A percentile compares a stretch with the other conserved stretches of the same genome.
These are phyloP conservation scores for Macadamia tetraphylla DNA, from an alignment of 164 flowering plant species.

Conservation along the genomic window DNA sequence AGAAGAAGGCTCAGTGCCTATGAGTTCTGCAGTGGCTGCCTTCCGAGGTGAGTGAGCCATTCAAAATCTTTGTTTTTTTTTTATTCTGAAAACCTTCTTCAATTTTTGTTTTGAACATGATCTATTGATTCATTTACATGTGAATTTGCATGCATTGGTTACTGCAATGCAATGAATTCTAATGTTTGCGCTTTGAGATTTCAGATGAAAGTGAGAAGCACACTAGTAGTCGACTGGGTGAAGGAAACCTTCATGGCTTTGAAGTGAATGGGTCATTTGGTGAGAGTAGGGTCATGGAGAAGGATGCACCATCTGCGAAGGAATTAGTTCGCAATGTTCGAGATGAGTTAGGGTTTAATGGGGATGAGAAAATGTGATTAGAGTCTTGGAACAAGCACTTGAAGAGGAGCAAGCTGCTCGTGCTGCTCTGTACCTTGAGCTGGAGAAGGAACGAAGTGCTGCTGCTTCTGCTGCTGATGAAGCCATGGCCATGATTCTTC, in stretches of 20 bases:
- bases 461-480: slow-evolving; percentile 93
- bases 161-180: not conserved
- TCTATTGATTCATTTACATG: not conserved
- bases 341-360: slow-evolving; percentile 15
- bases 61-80: not conserved
- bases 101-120: not conserved
- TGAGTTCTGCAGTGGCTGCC: slow-evolving; percentile 6
- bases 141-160: not conserved
- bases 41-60: slow-evolving; percentile 12
- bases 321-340: slow-evolving; percentile 12
- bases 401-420: slow-evolving; percentile 63
- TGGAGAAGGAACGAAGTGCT: slow-evolving; percentile 90
- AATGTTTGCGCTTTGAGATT: slow-evolving; percentile 8
- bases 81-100: not conserved
- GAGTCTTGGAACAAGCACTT: slow-evolving; percentile 54
- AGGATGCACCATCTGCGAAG: slow-evolving; percentile 18
- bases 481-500: slow-evolving; percentile 93
- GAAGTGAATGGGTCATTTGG: slow-evolving; percentile 19
- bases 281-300: slow-evolving; percentile 24
- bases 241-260: slow-evolving; percentile 15
- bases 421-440: slow-evolving; percentile 52
- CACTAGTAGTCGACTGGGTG: slow-evolving; percentile 10
- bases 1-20: slow-evolving; percentile 18
- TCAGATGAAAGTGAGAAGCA: slow-evolving; percentile 30
- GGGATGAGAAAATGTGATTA: slow-evolving; percentile 25